Conservation (phyloP, 2,329 filamentous ascomycete genomes). For the Aureobasidium musti region DNA sequence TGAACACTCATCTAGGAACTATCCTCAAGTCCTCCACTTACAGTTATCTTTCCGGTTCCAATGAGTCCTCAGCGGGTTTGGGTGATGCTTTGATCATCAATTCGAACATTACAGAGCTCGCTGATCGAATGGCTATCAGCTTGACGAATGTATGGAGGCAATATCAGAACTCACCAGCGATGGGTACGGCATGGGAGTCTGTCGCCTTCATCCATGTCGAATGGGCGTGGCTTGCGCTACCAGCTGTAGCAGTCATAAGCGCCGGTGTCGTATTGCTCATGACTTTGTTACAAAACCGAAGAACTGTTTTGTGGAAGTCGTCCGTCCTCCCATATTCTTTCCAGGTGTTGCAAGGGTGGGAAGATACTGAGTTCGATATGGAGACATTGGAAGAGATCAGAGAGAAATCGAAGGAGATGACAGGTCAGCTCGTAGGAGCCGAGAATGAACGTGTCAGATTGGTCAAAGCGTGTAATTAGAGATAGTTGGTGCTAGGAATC, state of each 20-base stretch:
- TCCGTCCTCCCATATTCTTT: constrained; percentile 9
- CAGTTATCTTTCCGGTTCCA: not conserved
- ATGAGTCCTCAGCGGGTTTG: not conserved
- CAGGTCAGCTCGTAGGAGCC: not conserved
- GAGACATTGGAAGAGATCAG: constrained; percentile 7
- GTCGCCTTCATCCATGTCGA: constrained; percentile 18
- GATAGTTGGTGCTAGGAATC: no score
- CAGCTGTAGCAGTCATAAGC: not conserved
- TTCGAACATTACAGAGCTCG: constrained; percentile 4
- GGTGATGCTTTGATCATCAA: constrained; percentile 1
- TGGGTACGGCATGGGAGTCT: constrained; percentile 6
- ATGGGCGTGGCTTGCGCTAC: constrained; percentile 3
- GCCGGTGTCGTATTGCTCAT: not conserved
- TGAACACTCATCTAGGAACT: not conserved
- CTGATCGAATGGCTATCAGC: constrained; percentile 4
- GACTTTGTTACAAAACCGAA: not conserved
- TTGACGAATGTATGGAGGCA: constrained; percentile 14
- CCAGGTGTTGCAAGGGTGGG: not conserved
- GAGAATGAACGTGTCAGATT: not conserved
- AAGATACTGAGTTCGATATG: constrained; percentile 4
- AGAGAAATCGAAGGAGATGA: not conserved
- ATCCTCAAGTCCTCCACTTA: not conserved
- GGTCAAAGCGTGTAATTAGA: not conserved
- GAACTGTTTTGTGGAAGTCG: constrained; percentile 1
- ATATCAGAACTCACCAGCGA: not conserved